phyloP scores from a whole-genome alignment of 352 stramenopile species.

The Thraustochytrium striatum region DNA sequence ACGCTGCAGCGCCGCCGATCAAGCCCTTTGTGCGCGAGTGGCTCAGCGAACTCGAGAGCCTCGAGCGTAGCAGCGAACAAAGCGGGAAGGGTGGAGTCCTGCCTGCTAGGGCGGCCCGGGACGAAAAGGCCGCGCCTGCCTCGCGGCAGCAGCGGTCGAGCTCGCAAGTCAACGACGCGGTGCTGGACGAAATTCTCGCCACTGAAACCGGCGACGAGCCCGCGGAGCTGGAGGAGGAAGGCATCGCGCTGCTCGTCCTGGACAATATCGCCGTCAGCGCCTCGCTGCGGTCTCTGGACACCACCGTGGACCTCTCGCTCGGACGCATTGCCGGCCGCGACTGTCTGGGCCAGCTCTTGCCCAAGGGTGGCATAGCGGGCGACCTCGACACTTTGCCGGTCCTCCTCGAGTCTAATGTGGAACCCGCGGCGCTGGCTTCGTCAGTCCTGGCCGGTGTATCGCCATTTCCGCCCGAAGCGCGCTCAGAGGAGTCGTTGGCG shows the following conservation, averaged over 20 bases:
- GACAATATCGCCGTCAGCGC: conserved; percentile 17
- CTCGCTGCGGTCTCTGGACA: conserved; percentile 29
- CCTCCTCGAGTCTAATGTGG: too few species aligned
- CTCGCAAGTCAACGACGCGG: conserved; percentile 10
- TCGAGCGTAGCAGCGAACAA: background rate
- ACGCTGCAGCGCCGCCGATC: background rate
- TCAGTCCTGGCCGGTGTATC: too few species aligned
- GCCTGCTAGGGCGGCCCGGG: too few species aligned
- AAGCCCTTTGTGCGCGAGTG: conserved; percentile 23
- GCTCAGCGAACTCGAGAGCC: conserved; percentile 10
- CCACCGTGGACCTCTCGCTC: conserved; percentile 22
- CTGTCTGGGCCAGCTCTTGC: background rate
- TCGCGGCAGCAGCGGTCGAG: background rate
- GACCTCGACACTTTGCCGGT: too few species aligned
- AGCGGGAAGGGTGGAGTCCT: too few species aligned
- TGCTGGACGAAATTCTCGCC: conserved; percentile 31
- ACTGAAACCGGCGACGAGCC: conserved; percentile 4
- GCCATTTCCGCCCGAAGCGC: too few species aligned
- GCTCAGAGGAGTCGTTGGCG: too few species aligned
- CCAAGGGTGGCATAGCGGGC: background rate
- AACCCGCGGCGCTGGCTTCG: too few species aligned
- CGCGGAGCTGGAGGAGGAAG: conserved; percentile 2
- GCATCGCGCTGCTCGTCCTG: conserved; percentile 7
- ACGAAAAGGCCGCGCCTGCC: background rate
- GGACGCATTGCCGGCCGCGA: background rate